These are phyloP conservation scores for Lithospermum erythrorhizon DNA, from an alignment of 257 asterid species.

Conservation along the genomic window DNA sequence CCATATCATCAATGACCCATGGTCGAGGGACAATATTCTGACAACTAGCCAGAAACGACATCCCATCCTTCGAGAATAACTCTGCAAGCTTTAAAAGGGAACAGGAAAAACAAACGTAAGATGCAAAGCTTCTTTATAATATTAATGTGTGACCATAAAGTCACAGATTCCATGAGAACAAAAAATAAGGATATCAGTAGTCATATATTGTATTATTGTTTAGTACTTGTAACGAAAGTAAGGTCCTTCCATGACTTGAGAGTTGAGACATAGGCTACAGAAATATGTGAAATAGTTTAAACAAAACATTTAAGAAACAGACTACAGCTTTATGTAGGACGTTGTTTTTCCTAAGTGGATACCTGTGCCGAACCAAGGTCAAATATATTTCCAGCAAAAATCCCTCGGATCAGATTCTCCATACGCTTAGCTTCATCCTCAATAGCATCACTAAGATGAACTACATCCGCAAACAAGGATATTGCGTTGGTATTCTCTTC, in stretches of 20 bases:
- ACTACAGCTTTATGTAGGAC: not conserved
- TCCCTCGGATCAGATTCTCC: slow-evolving; percentile 76
- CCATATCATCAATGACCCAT: slow-evolving; percentile 96
- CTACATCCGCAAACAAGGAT: slow-evolving; percentile 68
- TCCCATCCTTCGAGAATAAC: slow-evolving; percentile 84
- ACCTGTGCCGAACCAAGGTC: slow-evolving; percentile 99
- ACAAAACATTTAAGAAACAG: not conserved
- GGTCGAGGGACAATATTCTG: slow-evolving; percentile 94
- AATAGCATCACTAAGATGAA: slow-evolving; percentile 61
- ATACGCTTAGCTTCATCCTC: slow-evolving; percentile 55
- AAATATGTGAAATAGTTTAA: not conserved
- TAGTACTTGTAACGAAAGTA: not conserved
- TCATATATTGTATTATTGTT: not conserved
- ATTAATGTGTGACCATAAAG: not conserved
- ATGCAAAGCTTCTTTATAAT: not conserved
- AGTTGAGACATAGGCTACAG: not conserved
- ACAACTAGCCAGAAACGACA: slow-evolving; percentile 92
- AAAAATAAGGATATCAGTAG: not conserved
- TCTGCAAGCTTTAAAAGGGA: slow-evolving; percentile 72
- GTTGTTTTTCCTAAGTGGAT: not conserved
- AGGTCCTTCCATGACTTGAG: not conserved
- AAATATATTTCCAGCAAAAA: slow-evolving; percentile 95
- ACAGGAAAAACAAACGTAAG: slow-evolving; percentile 9
- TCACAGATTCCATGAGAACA: not conserved
- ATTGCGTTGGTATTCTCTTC: slow-evolving; percentile 94